Base-by-base conservation (phyloP, 2,329 filamentous ascomycete genomes). In the Thermothelomyces thermophilus region DNA sequence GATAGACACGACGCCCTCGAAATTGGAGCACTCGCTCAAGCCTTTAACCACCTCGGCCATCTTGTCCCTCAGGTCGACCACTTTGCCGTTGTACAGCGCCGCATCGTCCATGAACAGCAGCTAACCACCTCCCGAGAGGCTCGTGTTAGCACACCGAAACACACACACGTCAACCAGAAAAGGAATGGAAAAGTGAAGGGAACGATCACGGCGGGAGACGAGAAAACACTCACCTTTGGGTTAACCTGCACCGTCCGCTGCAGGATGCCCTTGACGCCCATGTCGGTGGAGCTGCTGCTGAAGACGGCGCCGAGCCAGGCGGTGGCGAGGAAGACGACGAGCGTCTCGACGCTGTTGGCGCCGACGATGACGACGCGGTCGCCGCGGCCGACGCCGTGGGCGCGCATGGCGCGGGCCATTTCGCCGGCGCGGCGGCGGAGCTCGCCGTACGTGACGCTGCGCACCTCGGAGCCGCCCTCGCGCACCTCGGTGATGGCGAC, bases 21-120 rank as follows among this genome's bases (percentile, higher is more conserved):
- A 89, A 30, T 80, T 77, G 9, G 63, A 48, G 41, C 84, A 77
- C 0, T 64, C 73, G 24, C 71, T 69, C 73, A 93, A 77, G 0
- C 85, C 86, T 1, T 70, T 64, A 0, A 84, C 73, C 16, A 89
- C 74, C 33, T 83, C 78, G 22, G 66, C 65, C 68, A 94, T 91
- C 69, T 93, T 93, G 0, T 72, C 66, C 4, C 84, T 73, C 34
- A 94, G 70, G 60, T 93, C 86, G 20, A 86, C 72, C 0, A 72
- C 79, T 65, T 86, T 87, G 40, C 86, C 86, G 58, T 91, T 91
- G 59, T 94, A 94, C 2, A 91, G 68, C 0, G 87, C 78, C 33
- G 75, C 81, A 59, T 93, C 88, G 59, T 95, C 89, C 61, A 91
- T 82, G 63, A 94, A 93, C n/a, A 95, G 73, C 63, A 80, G 87